These are phyloP conservation scores for Pestalotiopsis fici DNA, from an alignment of 2,329 filamentous ascomycete genomes.

Conservation along the genomic window DNA sequence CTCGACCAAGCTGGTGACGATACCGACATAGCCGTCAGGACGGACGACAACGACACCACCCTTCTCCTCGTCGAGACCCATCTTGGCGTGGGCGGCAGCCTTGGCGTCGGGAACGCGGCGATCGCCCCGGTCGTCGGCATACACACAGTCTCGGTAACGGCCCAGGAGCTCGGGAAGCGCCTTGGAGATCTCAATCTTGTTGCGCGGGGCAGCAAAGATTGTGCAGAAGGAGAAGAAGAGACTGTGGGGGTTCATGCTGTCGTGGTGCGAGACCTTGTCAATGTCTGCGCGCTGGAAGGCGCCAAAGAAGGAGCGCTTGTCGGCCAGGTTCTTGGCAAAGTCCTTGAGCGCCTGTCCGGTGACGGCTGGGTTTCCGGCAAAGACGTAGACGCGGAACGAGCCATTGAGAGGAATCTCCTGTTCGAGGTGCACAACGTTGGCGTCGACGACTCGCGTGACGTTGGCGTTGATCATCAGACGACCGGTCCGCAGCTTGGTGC, in stretches of 20 bases:
- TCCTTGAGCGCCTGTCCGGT: constrained; percentile 68
- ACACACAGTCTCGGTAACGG: constrained; percentile 79
- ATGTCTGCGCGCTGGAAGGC: constrained; percentile 65
- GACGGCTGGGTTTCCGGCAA: constrained; percentile 68
- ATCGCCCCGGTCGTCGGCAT: constrained; percentile 82
- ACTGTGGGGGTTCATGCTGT: constrained; percentile 83
- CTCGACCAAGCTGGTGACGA: constrained; percentile 72
- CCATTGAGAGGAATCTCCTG: constrained; percentile 89
- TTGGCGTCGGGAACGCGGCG: constrained; percentile 66
- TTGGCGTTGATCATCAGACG: constrained; percentile 76
- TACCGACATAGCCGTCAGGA: constrained; percentile 84
- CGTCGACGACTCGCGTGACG: constrained; percentile 84
- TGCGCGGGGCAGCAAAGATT: constrained; percentile 69
- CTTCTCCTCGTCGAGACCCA: constrained; percentile 72
- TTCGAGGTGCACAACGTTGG: constrained; percentile 87
- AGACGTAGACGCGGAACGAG: constrained; percentile 83
- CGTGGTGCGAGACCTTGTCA: constrained; percentile 69
- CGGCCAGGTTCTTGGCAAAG: constrained; percentile 65
- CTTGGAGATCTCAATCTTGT: constrained; percentile 70
- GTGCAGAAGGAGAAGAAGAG: constrained; percentile 79
- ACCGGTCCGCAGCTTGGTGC: constrained; percentile 70
- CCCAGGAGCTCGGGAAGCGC: constrained; percentile 71
- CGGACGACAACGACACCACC: constrained; percentile 83
- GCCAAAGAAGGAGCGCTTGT: constrained; percentile 71
- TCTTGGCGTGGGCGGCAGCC: constrained; percentile 82